Percentiles rank a stretch among this genome's conserved stretches.
phyloP scores from a whole-genome alignment of 306 rosid species.

The Amphicarpaea edgeworthii region DNA sequence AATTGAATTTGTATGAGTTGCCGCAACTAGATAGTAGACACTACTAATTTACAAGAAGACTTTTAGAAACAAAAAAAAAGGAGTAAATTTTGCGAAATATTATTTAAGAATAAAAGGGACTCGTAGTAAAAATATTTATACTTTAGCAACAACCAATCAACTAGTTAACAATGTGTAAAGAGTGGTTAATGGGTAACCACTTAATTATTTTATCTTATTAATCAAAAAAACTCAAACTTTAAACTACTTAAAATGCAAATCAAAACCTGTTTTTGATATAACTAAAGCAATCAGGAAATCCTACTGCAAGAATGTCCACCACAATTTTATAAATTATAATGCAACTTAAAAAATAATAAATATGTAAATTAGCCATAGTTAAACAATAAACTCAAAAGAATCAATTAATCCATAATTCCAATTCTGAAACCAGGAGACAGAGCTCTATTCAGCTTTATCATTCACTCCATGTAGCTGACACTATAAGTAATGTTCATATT shows the following conservation, averaged over 20 bases:
- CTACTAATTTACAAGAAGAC: neutral
- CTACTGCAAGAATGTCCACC: constrained; percentile 3
- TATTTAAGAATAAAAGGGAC: neutral
- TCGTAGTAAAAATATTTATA: neutral
- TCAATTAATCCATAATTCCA: constrained; percentile 5
- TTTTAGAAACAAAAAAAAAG: neutral
- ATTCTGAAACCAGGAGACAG: constrained; percentile 19
- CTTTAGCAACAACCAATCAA: neutral
- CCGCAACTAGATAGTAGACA: neutral
- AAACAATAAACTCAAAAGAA: constrained; percentile 14
- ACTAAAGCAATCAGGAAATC: constrained; percentile 32
- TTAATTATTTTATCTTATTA: neutral
- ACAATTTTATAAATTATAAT: neutral
- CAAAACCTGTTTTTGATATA: constrained; percentile 2
- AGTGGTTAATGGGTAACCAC: neutral
- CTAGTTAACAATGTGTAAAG: neutral
- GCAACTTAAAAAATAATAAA: constrained; percentile 1
- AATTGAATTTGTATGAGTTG: neutral
- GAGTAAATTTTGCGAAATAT: neutral
- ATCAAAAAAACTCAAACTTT: neutral
- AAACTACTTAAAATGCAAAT: constrained; percentile 8
- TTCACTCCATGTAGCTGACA: constrained; percentile 35
- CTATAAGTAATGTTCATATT: constrained; percentile 13
- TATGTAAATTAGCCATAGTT: neutral
- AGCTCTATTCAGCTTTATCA: constrained; percentile 2